A percentile compares a stretch with the other conserved stretches of the same genome.
Conservation (phyloP, 805 yeast species). For the Wickerhamomyces sydowiorum region DNA sequence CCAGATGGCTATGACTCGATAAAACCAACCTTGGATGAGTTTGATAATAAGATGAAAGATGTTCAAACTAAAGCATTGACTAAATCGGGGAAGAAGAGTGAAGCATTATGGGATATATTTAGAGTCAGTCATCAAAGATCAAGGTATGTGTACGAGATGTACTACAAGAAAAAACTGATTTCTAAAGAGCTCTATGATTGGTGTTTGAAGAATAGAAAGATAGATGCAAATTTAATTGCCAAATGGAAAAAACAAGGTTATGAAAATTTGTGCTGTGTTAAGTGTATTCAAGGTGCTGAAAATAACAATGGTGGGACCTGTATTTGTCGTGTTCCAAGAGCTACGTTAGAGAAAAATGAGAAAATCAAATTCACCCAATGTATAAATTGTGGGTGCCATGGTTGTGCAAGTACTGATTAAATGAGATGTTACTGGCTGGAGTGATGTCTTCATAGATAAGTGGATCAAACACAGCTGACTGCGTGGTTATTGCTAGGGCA, state of each 20-base stretch:
- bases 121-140: conserved; percentile 71
- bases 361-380: conserved; percentile 44
- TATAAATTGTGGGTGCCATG: conserved; percentile 79
- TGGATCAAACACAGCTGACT: too few relatives aligned
- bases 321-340: conserved; percentile 79
- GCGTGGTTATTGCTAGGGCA: too few relatives aligned
- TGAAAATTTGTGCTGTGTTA: conserved; percentile 77
- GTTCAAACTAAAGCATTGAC: conserved; percentile 35
- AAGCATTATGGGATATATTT: conserved; percentile 64
- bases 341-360: conserved; percentile 34
- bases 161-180: conserved; percentile 65
- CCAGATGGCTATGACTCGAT: conserved; percentile 74
- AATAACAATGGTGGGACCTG: conserved; percentile 66
- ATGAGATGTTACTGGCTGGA: too few relatives aligned
- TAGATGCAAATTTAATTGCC: conserved; percentile 68
- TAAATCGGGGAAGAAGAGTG: conserved; percentile 41
- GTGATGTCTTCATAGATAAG: not conserved
- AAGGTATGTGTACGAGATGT: conserved; percentile 67
- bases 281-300: conserved; percentile 63
- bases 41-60: conserved; percentile 51
- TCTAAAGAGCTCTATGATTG: conserved; percentile 66
- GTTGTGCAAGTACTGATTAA: conserved; percentile 75
- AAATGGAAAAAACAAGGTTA: conserved; percentile 85
- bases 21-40: conserved; percentile 58
- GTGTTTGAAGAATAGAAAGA: conserved; percentile 60